Conservation (phyloP, 108 stramenopile species). For the Conticribra guillardii region DNA sequence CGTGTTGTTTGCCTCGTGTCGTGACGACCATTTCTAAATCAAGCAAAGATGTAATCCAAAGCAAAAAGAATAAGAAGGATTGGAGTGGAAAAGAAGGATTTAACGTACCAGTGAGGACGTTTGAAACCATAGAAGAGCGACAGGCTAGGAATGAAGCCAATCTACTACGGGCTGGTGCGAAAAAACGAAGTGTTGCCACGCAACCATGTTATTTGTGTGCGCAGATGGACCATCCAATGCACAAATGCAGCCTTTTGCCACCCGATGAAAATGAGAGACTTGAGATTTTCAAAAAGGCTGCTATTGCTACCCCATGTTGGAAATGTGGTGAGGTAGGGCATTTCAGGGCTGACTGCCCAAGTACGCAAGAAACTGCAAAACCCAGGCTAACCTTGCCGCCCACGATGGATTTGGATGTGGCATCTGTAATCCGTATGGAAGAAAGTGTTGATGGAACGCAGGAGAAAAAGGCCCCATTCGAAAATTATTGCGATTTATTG, state of each 20-base stretch:
- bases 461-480: conserved; percentile 38
- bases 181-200: conserved; percentile 17
- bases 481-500: conserved; percentile 57
- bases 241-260: conserved; percentile 44
- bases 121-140: conserved; percentile 51
- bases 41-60: conserved; percentile 4
- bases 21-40: conserved; percentile 23
- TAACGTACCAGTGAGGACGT: conserved; percentile 3
- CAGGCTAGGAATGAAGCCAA: conserved; percentile 40
- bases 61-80: background rate
- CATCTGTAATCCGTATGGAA: conserved; percentile 27
- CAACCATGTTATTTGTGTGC: conserved; percentile 57
- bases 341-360: conserved; percentile 52
- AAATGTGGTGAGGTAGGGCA: conserved; percentile 63
- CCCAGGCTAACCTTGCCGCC: conserved; percentile 47
- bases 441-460: conserved; percentile 1
- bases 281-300: conserved; percentile 33
- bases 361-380: conserved; percentile 17
- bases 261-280: conserved; percentile 25
- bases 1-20: conserved; percentile 71
- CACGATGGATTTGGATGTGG: conserved; percentile 50
- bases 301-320: conserved; percentile 59
- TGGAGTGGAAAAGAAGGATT: conserved; percentile 2
- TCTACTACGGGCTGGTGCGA: conserved; percentile 18
- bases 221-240: conserved; percentile 30